Percentiles rank a stretch among this genome's conserved stretches.
Conservation (phyloP, 176 grass and related monocot species). For the Oryza punctata region DNA sequence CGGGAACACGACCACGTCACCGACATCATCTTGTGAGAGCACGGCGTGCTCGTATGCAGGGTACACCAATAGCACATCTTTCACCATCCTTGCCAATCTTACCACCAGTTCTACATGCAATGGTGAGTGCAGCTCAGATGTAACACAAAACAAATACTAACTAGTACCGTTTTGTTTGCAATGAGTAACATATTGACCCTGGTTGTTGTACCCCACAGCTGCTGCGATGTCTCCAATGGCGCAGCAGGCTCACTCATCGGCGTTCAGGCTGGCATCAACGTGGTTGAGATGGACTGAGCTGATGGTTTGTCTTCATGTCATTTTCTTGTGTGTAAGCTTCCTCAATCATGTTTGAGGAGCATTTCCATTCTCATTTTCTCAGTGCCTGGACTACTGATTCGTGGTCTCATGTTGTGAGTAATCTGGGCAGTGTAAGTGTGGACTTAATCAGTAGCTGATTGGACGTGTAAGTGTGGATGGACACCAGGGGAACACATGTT, state of each 20-base stretch:
- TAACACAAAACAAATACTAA: not conserved
- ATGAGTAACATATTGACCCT: not conserved
- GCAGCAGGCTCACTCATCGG: conserved; percentile 42
- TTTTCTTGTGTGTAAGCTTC: conserved; percentile 45
- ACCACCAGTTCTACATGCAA: conserved; percentile 63
- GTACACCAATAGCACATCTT: conserved; percentile 73
- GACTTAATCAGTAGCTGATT: conserved; percentile 13
- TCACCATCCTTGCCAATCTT: conserved; percentile 69
- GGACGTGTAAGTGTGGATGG: conserved; percentile 17
- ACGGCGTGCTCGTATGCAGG: conserved; percentile 69
- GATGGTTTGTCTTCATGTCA: conserved; percentile 39
- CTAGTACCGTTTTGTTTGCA: not conserved
- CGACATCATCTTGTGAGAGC: conserved; percentile 53
- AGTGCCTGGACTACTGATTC: not conserved
- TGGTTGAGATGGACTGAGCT: conserved; percentile 47
- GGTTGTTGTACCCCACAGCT: conserved; percentile 41
- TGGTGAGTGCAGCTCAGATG: conserved; percentile 30
- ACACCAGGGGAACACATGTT: conserved; percentile 15
- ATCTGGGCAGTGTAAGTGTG: conserved; percentile 10
- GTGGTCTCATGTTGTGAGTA: conserved; percentile 35
- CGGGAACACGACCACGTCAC: conserved; percentile 62
- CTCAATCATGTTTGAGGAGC: conserved; percentile 35
- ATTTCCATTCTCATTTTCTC: not conserved
- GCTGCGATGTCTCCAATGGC: conserved; percentile 52
- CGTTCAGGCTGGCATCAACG: conserved; percentile 27